Evolutionary conservation across 2,329 filamentous ascomycete species (phyloP).

Genomic region (Colletotrichum sp.): DNA sequence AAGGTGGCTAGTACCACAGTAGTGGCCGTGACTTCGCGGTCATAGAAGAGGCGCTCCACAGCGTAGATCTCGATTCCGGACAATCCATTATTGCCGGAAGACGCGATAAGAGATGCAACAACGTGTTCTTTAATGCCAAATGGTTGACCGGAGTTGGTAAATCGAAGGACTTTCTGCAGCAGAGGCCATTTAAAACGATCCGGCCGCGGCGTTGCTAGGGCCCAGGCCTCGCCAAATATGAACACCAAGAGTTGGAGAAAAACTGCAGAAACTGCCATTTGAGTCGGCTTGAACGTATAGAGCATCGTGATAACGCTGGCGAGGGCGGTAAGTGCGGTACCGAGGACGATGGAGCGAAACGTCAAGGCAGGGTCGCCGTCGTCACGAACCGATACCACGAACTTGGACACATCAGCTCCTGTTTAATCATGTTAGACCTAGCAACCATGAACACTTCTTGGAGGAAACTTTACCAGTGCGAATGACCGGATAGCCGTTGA

Average conservation of each 20-base stretch:
- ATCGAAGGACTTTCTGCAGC: constrained; percentile 5
- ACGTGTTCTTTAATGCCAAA: constrained; percentile 26
- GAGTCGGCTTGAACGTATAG: constrained; percentile 21
- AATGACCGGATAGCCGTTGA: constrained; percentile 12
- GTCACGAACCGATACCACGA: constrained; percentile 22
- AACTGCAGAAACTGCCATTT: constrained; percentile 22
- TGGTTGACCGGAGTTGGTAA: constrained; percentile 22
- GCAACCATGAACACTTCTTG: rapidly evolving
- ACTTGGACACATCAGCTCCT: constrained; percentile 24
- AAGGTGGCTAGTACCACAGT: constrained; percentile 31
- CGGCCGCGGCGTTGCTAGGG: constrained; percentile 4
- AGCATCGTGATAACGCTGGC: constrained; percentile 27
- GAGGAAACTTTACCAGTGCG: constrained; percentile 2
- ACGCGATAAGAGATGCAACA: constrained; percentile 24
- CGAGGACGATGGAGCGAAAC: constrained; percentile 23
- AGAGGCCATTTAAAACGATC: constrained; percentile 1
- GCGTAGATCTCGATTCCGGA: constrained; percentile 25
- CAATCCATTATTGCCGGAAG: constrained; percentile 23
- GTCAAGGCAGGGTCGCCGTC: constrained; percentile 25
- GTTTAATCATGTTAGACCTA: neutral
- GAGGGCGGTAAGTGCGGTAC: constrained; percentile 20
- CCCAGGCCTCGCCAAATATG: constrained; percentile 20
- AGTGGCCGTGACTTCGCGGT: constrained; percentile 23
- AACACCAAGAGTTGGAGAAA: constrained; percentile 21
- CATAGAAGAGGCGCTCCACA: constrained; percentile 25